These are phyloP conservation scores for Typha latifolia DNA, from an alignment of 176 grass and related monocot species.

Conservation along the genomic window DNA sequence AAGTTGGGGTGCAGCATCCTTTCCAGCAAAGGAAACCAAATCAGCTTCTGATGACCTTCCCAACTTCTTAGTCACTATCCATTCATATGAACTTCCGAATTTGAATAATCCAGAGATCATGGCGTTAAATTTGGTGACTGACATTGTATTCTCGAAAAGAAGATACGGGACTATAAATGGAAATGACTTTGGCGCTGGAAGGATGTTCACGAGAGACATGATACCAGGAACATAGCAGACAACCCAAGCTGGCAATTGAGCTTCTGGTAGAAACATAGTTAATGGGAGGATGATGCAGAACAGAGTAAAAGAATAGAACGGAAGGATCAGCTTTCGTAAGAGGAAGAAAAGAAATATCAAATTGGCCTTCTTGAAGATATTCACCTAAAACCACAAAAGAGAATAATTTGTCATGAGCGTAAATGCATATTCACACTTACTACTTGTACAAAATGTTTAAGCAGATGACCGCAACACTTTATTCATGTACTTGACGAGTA, in stretches of 20 bases:
- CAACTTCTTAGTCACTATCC: conserved; percentile 27
- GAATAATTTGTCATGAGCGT: background rate
- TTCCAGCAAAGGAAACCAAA: conserved; percentile 15
- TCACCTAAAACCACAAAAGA: conserved; percentile 7
- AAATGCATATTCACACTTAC: background rate
- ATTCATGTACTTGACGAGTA: background rate
- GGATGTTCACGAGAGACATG: conserved; percentile 21
- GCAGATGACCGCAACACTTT: background rate
- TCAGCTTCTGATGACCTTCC: conserved; percentile 25
- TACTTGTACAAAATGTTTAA: background rate
- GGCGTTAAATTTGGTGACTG: conserved; percentile 27
- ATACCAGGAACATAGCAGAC: conserved; percentile 24
- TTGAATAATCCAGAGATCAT: conserved; percentile 24
- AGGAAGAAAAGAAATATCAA: conserved; percentile 30
- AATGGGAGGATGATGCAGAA: conserved; percentile 29
- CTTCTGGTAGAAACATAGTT: conserved; percentile 25
- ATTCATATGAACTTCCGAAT: conserved; percentile 27
- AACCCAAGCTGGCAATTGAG: conserved; percentile 28
- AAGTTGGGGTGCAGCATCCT: background rate
- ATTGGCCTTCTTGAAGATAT: conserved; percentile 25
- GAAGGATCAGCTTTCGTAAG: conserved; percentile 22
- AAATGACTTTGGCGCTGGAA: conserved; percentile 20
- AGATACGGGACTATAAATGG: conserved; percentile 28
- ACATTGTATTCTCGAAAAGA: conserved; percentile 30
- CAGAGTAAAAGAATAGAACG: conserved; percentile 26